A percentile compares a stretch with the other conserved stretches of the same genome.
Conservation (phyloP, 2,329 filamentous ascomycete genomes). For the Phyllosticta paracitricarpa region DNA sequence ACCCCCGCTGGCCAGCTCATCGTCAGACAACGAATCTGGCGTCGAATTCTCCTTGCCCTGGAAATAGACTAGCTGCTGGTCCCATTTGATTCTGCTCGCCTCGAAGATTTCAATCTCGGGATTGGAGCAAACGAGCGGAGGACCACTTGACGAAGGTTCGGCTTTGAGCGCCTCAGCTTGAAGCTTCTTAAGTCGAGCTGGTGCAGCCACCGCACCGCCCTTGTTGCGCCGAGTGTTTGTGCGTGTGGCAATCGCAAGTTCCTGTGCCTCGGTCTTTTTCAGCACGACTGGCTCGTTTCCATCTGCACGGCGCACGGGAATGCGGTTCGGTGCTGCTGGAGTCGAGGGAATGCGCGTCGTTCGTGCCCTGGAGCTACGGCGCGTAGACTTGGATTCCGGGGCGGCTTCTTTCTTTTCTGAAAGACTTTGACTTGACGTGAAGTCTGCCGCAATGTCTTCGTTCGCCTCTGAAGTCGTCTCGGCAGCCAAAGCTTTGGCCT, state of each 20-base stretch:
- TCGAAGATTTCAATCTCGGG: conserved; percentile 5
- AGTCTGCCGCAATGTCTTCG: neutral
- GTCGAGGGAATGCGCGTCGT: conserved; percentile 26
- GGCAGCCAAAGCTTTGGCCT: neutral
- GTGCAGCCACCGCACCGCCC: conserved; percentile 33
- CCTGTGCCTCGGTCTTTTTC: conserved; percentile 40
- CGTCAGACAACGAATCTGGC: neutral
- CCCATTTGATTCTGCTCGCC: conserved; percentile 30
- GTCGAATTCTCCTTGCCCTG: conserved; percentile 22
- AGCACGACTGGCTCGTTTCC: conserved; percentile 34
- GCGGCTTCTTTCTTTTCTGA: conserved; percentile 11
- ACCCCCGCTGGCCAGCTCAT: neutral
- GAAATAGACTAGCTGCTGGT: conserved; percentile 36
- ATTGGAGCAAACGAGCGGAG: neutral
- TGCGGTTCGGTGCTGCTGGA: conserved; percentile 28
- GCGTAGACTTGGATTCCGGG: conserved; percentile 12
- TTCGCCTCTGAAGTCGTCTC: neutral
- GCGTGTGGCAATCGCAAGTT: conserved; percentile 35
- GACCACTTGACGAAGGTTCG: neutral
- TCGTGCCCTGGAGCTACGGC: conserved; percentile 25
- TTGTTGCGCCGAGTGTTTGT: conserved; percentile 44
- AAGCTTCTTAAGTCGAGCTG: conserved; percentile 34
- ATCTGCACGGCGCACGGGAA: conserved; percentile 34
- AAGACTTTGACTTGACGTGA: neutral
- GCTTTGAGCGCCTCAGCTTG: conserved; percentile 19